Evolutionary conservation across 2,329 filamentous ascomycete species (phyloP).

Genomic region (Botryotinia convoluta): DNA sequence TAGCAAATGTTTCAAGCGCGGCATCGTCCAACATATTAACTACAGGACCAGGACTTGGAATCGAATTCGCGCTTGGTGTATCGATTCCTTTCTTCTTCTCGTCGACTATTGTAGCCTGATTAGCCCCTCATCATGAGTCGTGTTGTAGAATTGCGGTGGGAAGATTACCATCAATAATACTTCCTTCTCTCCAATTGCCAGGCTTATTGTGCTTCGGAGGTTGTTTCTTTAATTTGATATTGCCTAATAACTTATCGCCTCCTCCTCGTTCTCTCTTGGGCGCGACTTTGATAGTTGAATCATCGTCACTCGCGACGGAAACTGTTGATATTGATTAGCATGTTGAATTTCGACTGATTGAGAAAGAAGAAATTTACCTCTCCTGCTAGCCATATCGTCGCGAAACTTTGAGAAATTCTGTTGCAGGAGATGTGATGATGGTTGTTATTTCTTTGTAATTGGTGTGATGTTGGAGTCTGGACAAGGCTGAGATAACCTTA

Average conservation of each 20-base stretch:
- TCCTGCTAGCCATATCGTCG: conserved; percentile 9
- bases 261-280: conserved; percentile 46
- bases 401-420: background rate
- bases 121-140: conserved; percentile 1
- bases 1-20: conserved; percentile 75
- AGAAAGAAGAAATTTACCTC: background rate
- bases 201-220: conserved; percentile 62
- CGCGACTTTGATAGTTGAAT: conserved; percentile 61
- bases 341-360: background rate
- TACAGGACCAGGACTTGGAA: conserved; percentile 50
- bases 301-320: conserved; percentile 45
- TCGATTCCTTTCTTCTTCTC: conserved; percentile 54
- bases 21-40: conserved; percentile 71
- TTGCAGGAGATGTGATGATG: conserved; percentile 4
- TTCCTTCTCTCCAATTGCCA: conserved; percentile 71
- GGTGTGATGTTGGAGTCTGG: conserved; percentile 9
- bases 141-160: background rate
- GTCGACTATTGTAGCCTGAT: conserved; percentile 39
- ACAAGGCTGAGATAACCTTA: background rate
- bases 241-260: conserved; percentile 45
- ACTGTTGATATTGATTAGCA: conserved; percentile 19
- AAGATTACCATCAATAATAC: conserved; percentile 53
- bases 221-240: conserved; percentile 62
- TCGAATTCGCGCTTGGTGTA: conserved; percentile 42
- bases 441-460: conserved; percentile 3